Base-by-base conservation (phyloP, 148 eudicot genomes). In the Spergularia bocconei region DNA sequence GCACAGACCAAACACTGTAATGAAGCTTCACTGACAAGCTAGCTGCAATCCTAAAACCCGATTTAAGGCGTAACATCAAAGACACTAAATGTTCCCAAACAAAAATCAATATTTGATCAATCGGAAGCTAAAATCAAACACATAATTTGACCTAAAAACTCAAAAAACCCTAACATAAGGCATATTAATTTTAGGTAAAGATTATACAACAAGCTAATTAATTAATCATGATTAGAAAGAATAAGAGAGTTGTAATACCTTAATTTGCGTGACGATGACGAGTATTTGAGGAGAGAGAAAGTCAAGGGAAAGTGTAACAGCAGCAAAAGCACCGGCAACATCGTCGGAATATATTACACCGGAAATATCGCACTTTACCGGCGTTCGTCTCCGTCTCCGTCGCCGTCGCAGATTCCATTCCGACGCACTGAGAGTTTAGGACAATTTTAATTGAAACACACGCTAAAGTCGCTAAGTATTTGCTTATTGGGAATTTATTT, bases 301-400 rank as follows among this genome's bases (percentile, higher is more conserved):
- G 5, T 63, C 60, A 77, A 51, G 84, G 84, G 48, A 54, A 81
- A 67, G 84, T 66, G 75, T 59, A 81, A 60, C 76, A 79, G 76
- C 80, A 78, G 71, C 82, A 80, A 17, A 81, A 77, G 54, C 80
- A 77, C n/a, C 80, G 74, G 80, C 80, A 77, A 69, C 80, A 77
- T 7, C 74, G 72, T 20, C 83, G 80, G 71, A 67, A 77, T 17
- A 77, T 50, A 58, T 29, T 67, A 70, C 80, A 73, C 0, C 80
- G 84, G 67, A 38, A 61, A 52, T 52, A 68, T 48, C 80, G 79
- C 9, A 67, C 39, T 20, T 70, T 23, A 55, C 73, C 73, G 67
- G 74, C 57, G 19, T 62, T 5, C 7, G 72, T 36, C 13, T 72
- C 62, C 19, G 19, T 25, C 67, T 47, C 51, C 57, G 75, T 52